These are phyloP conservation scores for Sporothrix euskadiensis DNA, from an alignment of 2,329 filamentous ascomycete genomes.

Conservation along the genomic window DNA sequence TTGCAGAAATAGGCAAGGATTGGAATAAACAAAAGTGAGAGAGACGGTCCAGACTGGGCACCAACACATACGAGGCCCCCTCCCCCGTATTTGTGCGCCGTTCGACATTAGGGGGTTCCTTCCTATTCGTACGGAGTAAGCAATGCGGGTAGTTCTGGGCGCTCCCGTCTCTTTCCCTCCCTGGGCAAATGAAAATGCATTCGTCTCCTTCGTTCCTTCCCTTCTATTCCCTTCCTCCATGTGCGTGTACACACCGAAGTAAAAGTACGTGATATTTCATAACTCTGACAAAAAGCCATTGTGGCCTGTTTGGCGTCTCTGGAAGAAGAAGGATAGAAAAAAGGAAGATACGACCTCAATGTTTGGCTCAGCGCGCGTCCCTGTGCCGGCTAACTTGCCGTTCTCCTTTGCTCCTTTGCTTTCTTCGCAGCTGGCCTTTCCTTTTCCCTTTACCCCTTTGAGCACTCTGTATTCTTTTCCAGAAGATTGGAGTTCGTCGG, in stretches of 20 bases:
- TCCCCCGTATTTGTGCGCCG: conserved; percentile 3
- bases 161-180: conserved; percentile 13
- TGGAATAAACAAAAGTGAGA: neutral
- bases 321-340: neutral
- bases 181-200: neutral
- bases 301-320: neutral
- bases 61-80: conserved; percentile 3
- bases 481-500: conserved; percentile 8
- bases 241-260: neutral
- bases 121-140: conserved; percentile 20
- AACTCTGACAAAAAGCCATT: neutral
- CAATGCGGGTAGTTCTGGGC: conserved; percentile 17
- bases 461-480: neutral
- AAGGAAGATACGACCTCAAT: neutral
- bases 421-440: neutral
- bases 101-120: conserved; percentile 15
- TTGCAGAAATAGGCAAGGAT: neutral
- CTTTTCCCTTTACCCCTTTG: conserved; percentile 21
- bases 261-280: neutral
- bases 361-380: neutral
- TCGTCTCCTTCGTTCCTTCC: neutral
- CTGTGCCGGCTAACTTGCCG: conserved; percentile 7
- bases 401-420: neutral
- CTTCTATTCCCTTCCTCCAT: neutral
- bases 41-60: conserved; percentile 12